phyloP scores from a whole-genome alignment of 345 rosid genomes.

The Arabis alpina region DNA sequence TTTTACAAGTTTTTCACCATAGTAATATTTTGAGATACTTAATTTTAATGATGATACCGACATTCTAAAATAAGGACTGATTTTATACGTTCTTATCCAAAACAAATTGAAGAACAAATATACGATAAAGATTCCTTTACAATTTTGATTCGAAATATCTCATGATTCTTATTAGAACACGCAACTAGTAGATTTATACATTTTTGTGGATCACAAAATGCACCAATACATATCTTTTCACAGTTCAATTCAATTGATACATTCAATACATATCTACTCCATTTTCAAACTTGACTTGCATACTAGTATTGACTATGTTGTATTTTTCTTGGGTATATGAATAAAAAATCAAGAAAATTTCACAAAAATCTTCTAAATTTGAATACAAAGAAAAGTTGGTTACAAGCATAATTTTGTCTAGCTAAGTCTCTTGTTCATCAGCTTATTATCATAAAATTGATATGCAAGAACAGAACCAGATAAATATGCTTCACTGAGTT shows the following conservation, averaged over 20 bases:
- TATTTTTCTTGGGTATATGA: neutral
- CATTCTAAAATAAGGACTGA: neutral
- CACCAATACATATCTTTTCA: neutral
- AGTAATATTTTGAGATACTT: neutral
- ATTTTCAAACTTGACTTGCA: neutral
- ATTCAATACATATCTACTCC: neutral
- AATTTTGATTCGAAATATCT: constrained; percentile 31
- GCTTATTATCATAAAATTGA: neutral
- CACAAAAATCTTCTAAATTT: neutral
- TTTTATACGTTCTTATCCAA: constrained; percentile 34
- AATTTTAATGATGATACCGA: neutral
- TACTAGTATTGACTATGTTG: neutral
- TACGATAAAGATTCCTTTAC: constrained; percentile 25
- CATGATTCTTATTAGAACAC: constrained; percentile 20
- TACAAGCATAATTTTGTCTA: neutral
- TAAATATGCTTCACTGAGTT: neutral
- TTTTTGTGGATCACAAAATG: constrained; percentile 30
- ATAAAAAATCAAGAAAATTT: neutral
- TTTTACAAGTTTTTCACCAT: neutral
- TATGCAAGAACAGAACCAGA: constrained; percentile 29
- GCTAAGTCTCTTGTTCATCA: constrained; percentile 10
- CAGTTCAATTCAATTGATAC: neutral
- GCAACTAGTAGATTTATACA: neutral
- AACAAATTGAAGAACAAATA: constrained; percentile 2
- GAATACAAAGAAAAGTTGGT: neutral